Evolutionary conservation across 2,329 filamentous ascomycete genomes (phyloP).

Genomic region (Orbilia ellipsospora): DNA sequence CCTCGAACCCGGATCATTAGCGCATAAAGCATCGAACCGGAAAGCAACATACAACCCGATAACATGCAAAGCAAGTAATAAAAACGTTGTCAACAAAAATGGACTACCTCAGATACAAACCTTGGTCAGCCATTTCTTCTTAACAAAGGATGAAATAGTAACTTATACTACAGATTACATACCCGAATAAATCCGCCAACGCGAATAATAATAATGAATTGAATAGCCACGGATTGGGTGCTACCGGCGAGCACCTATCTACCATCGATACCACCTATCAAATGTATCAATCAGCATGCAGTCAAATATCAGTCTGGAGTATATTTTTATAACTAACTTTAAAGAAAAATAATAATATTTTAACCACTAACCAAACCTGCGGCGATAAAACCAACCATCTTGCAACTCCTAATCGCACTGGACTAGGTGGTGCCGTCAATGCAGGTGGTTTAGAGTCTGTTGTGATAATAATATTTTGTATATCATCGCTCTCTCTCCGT

Average conservation of each 20-base stretch:
- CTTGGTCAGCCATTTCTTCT: background rate
- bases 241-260: conserved; percentile 37
- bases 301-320: conserved; percentile 20
- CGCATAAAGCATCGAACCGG: conserved; percentile 42
- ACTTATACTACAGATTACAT: background rate
- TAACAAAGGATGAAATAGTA: background rate
- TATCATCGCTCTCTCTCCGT: conserved; percentile 10
- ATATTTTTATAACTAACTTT: conserved; percentile 23
- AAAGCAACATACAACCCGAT: conserved; percentile 37
- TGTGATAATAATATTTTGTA: conserved; percentile 36
- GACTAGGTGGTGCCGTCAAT: conserved; percentile 24
- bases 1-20: conserved; percentile 19
- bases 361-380: conserved; percentile 41
- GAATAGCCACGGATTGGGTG: conserved; percentile 51
- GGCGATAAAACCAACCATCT: conserved; percentile 33
- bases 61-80: conserved; percentile 33
- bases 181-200: conserved; percentile 51
- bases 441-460: conserved; percentile 29
- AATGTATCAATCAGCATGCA: conserved; percentile 1
- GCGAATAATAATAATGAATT: conserved; percentile 49
- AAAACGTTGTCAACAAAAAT: conserved; percentile 30
- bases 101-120: conserved; percentile 9
- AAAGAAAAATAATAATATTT: conserved; percentile 38
- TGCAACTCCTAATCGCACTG: conserved; percentile 7
- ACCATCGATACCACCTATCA: conserved; percentile 48